Evolutionary conservation across 352 stramenopile species (phyloP).

Genomic region (Globisporangium irregulare): DNA sequence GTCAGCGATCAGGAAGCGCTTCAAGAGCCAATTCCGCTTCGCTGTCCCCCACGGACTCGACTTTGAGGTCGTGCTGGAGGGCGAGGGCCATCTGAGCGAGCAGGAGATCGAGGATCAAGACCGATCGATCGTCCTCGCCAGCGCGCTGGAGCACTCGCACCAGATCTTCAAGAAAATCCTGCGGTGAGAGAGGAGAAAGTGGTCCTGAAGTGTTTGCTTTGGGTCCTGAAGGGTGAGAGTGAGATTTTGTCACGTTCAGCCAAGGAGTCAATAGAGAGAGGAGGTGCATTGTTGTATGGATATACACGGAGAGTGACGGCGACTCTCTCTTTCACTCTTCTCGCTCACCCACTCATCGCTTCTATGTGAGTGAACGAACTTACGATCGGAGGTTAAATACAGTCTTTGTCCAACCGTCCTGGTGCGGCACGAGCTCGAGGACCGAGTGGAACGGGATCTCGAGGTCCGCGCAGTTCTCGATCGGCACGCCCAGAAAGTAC

Average conservation of each 20-base stretch:
- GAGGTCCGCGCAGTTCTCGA: conserved; percentile 69
- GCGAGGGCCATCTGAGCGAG: conserved; percentile 61
- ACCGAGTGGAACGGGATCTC: conserved; percentile 87
- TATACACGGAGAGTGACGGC: background rate
- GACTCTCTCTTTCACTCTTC: background rate
- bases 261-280: background rate
- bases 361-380: conserved; percentile 1
- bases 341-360: background rate
- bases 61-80: conserved; percentile 74
- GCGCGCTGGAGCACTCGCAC: conserved; percentile 43
- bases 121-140: conserved; percentile 35
- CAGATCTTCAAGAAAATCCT: conserved; percentile 46
- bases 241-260: background rate
- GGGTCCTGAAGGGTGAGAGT: background rate
- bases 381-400: conserved; percentile 77
- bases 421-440: conserved; percentile 75
- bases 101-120: conserved; percentile 43
- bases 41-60: conserved; percentile 52
- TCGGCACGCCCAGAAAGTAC: conserved; percentile 81
- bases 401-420: conserved; percentile 80
- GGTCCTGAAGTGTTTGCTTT: background rate
- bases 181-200: background rate
- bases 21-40: conserved; percentile 70
- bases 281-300: conserved; percentile 5
- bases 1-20: conserved; percentile 28